phyloP scores from a whole-genome alignment of 768 basidiomycete species.

The Boletus tomentosulus region DNA sequence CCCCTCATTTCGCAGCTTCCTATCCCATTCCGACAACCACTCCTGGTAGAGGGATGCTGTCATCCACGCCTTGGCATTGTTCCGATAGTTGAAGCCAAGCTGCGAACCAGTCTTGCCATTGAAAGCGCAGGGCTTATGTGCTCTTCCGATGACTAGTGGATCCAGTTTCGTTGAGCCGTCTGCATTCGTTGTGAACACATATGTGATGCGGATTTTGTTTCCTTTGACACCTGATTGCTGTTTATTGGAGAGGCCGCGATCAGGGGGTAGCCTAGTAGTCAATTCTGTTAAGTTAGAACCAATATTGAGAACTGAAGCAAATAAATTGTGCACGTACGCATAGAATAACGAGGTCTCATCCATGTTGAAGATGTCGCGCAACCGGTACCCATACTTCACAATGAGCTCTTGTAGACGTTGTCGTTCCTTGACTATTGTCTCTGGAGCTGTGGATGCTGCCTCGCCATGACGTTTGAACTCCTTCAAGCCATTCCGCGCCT shows the following conservation, averaged over 20 bases:
- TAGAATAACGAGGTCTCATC: too few relatives aligned
- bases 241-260: not conserved
- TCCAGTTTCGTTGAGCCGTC: slow-evolving; percentile 1
- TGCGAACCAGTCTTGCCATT: not conserved
- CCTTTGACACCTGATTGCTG: not conserved
- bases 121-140: not conserved
- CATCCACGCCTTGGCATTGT: slow-evolving; percentile 9
- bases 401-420: too few relatives aligned
- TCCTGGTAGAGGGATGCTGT: slow-evolving; percentile 2
- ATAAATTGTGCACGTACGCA: too few relatives aligned
- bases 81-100: slow-evolving; percentile 4
- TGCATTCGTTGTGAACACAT: not conserved
- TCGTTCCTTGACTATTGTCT: too few relatives aligned
- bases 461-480: too few relatives aligned
- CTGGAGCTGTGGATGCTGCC: too few relatives aligned
- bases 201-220: slow-evolving; percentile 1
- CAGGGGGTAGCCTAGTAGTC: too few relatives aligned
- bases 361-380: too few relatives aligned
- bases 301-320: too few relatives aligned
- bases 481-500: too few relatives aligned
- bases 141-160: slow-evolving; percentile 5
- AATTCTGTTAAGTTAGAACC: too few relatives aligned
- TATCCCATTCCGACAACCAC: slow-evolving; percentile 2
- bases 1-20: not conserved
- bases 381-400: too few relatives aligned